A percentile compares a stretch with the other conserved stretches of the same genome.
These are phyloP conservation scores for Oldenlandia corymbosa DNA, from an alignment of 257 asterid genomes.

Conservation along the genomic window DNA sequence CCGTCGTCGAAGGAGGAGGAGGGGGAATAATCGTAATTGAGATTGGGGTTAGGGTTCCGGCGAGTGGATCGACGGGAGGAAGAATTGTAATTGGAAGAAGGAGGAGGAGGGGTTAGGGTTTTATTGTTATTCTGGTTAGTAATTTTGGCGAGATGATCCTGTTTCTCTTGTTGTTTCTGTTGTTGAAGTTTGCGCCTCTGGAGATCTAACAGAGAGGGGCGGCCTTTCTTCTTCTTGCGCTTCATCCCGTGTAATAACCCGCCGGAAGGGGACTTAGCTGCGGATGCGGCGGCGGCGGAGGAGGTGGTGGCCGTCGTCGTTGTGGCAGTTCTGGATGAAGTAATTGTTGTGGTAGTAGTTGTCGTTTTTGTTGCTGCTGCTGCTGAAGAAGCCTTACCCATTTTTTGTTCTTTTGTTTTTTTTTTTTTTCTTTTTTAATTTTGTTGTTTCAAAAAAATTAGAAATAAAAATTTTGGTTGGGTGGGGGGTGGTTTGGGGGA, in stretches of 20 bases:
- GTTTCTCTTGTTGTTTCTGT: not conserved
- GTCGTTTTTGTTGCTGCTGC: conserved; percentile 24
- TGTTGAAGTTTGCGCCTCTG: conserved; percentile 14
- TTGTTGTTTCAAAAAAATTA: too few relatives aligned
- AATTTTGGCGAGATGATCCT: too few relatives aligned
- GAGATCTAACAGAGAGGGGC: conserved; percentile 49
- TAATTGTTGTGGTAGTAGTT: not conserved
- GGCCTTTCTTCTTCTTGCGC: conserved; percentile 84
- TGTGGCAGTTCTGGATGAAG: not conserved
- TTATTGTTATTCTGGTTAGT: conserved; percentile 8
- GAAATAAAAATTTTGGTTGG: too few relatives aligned
- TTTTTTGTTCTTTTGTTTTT: not conserved
- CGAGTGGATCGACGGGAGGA: conserved; percentile 43
- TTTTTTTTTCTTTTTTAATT: not conserved
- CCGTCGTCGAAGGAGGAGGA: conserved; percentile 20
- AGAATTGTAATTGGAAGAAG: conserved; percentile 31
- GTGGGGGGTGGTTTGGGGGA: too few relatives aligned
- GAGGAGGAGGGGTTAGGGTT: conserved; percentile 30
- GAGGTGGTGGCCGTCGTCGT: not conserved
- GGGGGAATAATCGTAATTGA: conserved; percentile 32
- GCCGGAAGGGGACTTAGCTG: too few relatives aligned
- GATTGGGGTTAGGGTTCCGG: conserved; percentile 16
- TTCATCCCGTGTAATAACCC: too few relatives aligned
- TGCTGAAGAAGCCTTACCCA: conserved; percentile 61
- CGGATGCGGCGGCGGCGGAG: not conserved